These are phyloP conservation scores for Groenewaldozyma tartarivorans DNA, from an alignment of 805 yeast species.

Conservation along the genomic window DNA sequence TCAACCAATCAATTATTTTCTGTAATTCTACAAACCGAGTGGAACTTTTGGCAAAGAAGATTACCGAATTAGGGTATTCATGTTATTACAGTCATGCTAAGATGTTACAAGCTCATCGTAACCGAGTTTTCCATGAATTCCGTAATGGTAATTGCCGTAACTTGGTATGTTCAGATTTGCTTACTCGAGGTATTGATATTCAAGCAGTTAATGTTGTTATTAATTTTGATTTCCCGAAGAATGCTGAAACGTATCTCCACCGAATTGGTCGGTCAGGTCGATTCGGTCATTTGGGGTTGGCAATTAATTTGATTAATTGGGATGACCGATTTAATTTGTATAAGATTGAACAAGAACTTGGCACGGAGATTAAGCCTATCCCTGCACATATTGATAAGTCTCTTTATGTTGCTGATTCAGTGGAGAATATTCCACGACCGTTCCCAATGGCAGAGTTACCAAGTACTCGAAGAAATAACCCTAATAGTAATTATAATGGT, in stretches of 20 bases:
- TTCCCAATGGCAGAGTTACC: conserved; percentile 54
- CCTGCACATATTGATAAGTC: conserved; percentile 87
- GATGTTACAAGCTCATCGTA: conserved; percentile 96
- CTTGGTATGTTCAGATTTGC: conserved; percentile 89
- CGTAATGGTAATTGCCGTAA: conserved; percentile 97
- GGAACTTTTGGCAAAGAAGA: conserved; percentile 88
- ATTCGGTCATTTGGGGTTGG: conserved; percentile 96
- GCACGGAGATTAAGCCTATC: conserved; percentile 94
- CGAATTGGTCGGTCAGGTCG: conserved; percentile 99
- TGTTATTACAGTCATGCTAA: conserved; percentile 95
- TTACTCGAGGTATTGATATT: conserved; percentile 97
- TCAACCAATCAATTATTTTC: conserved; percentile 93
- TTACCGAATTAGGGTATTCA: conserved; percentile 92
- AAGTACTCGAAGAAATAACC: conserved; percentile 8
- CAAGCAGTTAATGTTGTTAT: conserved; percentile 98
- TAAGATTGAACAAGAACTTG: conserved; percentile 93
- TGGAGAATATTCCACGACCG: conserved; percentile 75
- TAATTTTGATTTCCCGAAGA: conserved; percentile 97
- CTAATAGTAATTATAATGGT: conserved; percentile 3
- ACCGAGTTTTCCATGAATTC: conserved; percentile 96
- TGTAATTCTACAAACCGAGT: conserved; percentile 97
- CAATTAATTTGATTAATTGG: conserved; percentile 94
- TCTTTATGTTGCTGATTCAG: conserved; percentile 62
- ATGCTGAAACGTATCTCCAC: conserved; percentile 94
- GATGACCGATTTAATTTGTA: conserved; percentile 88